Percentiles rank a stretch among this genome's conserved stretches.
Conservation (phyloP, 2,329 filamentous ascomycete genomes). For the Fonsecaea nubica region DNA sequence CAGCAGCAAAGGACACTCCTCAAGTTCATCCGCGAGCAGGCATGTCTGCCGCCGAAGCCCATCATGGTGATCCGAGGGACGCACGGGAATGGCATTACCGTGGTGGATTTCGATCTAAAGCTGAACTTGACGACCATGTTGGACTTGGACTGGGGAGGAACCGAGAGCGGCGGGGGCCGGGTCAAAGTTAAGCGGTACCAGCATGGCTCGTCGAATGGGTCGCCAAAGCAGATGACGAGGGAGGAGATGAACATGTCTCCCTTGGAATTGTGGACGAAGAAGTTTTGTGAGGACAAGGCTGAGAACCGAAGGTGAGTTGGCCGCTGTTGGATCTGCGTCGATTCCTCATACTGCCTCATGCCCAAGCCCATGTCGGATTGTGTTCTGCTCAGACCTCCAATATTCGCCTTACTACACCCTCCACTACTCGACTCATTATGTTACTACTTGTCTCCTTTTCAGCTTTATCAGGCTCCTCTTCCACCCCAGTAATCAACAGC, state of each 20-base stretch:
- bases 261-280: slow-evolving; percentile 38
- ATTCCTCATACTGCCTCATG: neutral
- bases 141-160: slow-evolving; percentile 29
- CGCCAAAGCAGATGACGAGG: slow-evolving; percentile 17
- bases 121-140: slow-evolving; percentile 41
- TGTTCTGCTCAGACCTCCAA: neutral
- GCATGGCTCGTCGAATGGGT: slow-evolving; percentile 24
- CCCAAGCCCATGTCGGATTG: neutral
- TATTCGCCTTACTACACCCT: slow-evolving; percentile 9
- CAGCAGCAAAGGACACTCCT: slow-evolving; percentile 36
- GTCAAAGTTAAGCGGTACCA: neutral
- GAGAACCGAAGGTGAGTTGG: slow-evolving; percentile 33
- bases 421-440: neutral
- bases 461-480: neutral
- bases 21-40: slow-evolving; percentile 42
- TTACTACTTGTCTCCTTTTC: neutral
- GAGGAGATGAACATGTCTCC: slow-evolving; percentile 22
- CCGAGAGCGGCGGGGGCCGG: neutral
- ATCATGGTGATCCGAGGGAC: slow-evolving; percentile 41
- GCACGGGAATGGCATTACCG: slow-evolving; percentile 24
- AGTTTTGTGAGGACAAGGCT: slow-evolving; percentile 39
- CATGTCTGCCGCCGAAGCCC: slow-evolving; percentile 42
- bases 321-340: neutral
- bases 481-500: neutral
- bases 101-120: slow-evolving; percentile 42